These are phyloP conservation scores for Talaromyces thailandensis DNA, from an alignment of 495 filamentous ascomycete species.

Conservation along the genomic window DNA sequence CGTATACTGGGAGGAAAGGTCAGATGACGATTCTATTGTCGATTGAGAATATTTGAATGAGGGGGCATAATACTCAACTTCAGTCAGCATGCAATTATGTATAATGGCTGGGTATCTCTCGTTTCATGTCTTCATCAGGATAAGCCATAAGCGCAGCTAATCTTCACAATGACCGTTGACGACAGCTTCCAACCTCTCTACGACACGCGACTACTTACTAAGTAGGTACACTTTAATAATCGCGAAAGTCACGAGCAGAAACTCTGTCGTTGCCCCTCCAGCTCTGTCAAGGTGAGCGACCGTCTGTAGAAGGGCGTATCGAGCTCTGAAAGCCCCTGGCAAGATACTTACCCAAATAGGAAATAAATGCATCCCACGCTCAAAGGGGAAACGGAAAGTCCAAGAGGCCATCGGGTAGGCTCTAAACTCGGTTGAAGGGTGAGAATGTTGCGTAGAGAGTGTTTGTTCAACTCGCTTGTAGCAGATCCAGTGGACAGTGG, in stretches of 20 bases:
- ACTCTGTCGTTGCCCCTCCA: background rate
- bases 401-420: background rate
- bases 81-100: background rate
- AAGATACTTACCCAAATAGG: background rate
- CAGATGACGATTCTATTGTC: background rate
- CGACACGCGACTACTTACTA: background rate
- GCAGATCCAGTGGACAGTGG: background rate
- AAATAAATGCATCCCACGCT: background rate
- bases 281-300: background rate
- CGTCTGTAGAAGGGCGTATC: background rate
- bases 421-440: background rate
- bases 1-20: background rate
- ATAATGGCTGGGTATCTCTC: background rate
- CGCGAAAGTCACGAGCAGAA: background rate
- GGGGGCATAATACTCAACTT: background rate
- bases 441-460: background rate
- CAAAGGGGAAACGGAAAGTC: slow-evolving; percentile 2
- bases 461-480: background rate
- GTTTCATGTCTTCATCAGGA: background rate
- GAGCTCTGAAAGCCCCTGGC: background rate
- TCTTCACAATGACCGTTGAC: background rate
- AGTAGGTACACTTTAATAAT: background rate
- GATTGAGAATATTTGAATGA: background rate
- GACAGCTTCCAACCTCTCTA: background rate
- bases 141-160: background rate